Evolutionary conservation across 768 basidiomycete genomes (phyloP), one percentile per base, ranked within the genome.

Genomic region (Leccinum incarnatum): DNA sequence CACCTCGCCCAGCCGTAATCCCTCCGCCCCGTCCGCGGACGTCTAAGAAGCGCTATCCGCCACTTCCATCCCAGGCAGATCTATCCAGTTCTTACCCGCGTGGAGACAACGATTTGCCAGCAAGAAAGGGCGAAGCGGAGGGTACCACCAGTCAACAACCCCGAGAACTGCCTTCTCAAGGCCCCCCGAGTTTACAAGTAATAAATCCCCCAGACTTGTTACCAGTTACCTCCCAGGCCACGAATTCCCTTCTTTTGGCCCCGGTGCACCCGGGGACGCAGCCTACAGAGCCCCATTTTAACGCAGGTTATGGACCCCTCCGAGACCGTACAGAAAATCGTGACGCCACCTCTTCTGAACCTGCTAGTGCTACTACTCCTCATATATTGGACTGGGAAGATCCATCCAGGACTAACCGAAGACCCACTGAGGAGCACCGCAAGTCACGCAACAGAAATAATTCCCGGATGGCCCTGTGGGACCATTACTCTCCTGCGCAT

Each of bases 21-120:
- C 51, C 64, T 2, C 67, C 71, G 17, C 72, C 71, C 21, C 62
- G 70, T 57, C 69, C 62, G 19, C 57, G 48, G 54, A 27, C 55
- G 54, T 29, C 36, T 30, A 67, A 9, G 56, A 68, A 63, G 54
- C 58, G 21, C 37, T 56, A 5, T 1, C 42, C 45, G 14, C 36
- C 37, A 30, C 27, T 51, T 23, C 11, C 51, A 34, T 36, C 54
- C 8, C 56, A 55, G 30, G 25, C 23, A 25, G 47, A 53, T 46
- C 17, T 40, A 34, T 40, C 51, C 8, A 52, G n/a, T 51, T 56
- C 53, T 36, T 50, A 37, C n/a, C 53, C 51, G 12, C 17, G 8
- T 23, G 36, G 57, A 50, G 27, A 17, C 10, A 58, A 57, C 3
- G 47, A 54, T 27, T 25, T 21, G 15, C 30, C 53, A 32, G 55